Base-by-base conservation (phyloP, 495 filamentous ascomycete genomes). In the Aspergillus homomorphus region DNA sequence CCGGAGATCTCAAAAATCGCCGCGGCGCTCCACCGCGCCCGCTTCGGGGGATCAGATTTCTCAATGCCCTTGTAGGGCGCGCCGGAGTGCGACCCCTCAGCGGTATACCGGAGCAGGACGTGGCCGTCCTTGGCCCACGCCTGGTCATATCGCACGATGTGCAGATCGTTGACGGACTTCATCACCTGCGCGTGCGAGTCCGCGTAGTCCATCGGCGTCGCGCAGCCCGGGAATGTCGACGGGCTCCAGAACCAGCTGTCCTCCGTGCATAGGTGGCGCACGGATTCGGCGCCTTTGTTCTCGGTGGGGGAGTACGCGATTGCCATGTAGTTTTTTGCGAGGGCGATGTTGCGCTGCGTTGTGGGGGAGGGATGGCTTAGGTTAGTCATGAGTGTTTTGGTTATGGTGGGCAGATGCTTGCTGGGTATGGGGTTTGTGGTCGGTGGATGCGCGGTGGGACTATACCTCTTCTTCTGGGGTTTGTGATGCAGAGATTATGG, bases 121-220 rank as follows among this genome's bases (percentile, higher is more conserved):
- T 58, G 56, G 6, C 56, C 56, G 30, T 58, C 24, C 16, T 58
- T 58, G 14, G 56, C 56, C 56, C 56, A 58, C 4, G 56, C 56
- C 16, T 58, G 56, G 20, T 58, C 56, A 22, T 45, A 58, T 3
- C 46, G 56, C 30, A 58, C 48, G 21, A 58, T 58, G n/a, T 52
- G 56, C 56, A 58, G 30, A 30, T 58, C 46, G 33, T 23, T 44
- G 20, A 58, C 56, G 5, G 30, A 58, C 12, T 14, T 14, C 56
- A 58, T 51, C 3, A 58, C 56, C 20, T 38, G n/a, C 1, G 56
- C 56, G 21, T 58, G 56, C 9, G 56, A 58, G n/a, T 58, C 56
- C 4, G 56, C 56, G 30, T 58, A 58, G 46, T 58, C 56, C 56
- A 58, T 58, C 2, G 56, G 56, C 0, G 56, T 58, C 10, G 46